Evolutionary conservation across 768 basidiomycete species (phyloP).

Genomic region (Lentinus tigrinus): DNA sequence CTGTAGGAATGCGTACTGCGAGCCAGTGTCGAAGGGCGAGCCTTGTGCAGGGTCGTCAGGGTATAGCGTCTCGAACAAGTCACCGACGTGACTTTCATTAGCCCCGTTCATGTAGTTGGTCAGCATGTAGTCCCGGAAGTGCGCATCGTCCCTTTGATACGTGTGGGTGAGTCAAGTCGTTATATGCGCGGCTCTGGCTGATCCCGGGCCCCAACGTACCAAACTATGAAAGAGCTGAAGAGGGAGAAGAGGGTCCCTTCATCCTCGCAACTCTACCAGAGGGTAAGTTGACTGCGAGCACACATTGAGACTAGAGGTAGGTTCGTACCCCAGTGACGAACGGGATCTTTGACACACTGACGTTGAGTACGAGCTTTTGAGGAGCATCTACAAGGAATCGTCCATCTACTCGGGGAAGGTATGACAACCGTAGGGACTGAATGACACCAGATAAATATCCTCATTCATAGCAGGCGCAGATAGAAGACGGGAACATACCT

Average conservation of each 20-base stretch:
- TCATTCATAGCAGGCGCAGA: not conserved
- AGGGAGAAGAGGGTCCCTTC: constrained; percentile 22
- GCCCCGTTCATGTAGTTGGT: not conserved
- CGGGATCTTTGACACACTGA: constrained; percentile 19
- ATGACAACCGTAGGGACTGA: constrained; percentile 18
- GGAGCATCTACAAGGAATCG: constrained; percentile 22
- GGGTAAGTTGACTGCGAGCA: too few relatives aligned
- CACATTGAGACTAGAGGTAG: not conserved
- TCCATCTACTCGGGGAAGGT: constrained; percentile 27
- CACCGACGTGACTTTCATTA: not conserved
- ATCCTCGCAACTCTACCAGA: constrained; percentile 16
- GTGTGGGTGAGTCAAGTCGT: not conserved
- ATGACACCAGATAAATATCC: not conserved
- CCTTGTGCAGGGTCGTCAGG: constrained; percentile 21
- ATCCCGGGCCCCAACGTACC: not conserved
- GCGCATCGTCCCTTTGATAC: not conserved
- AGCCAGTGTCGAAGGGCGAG: constrained; percentile 23
- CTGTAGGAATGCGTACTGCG: constrained; percentile 8
- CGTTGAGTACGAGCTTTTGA: constrained; percentile 8
- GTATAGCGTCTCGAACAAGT: constrained; percentile 10
- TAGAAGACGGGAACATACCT: constrained; percentile 21
- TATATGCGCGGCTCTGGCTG: not conserved
- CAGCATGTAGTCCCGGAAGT: not conserved
- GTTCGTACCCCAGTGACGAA: constrained; percentile 16
- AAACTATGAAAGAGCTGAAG: not conserved